Conservation (phyloP, 2,329 filamentous ascomycete species). For the Botrytis medusae region DNA sequence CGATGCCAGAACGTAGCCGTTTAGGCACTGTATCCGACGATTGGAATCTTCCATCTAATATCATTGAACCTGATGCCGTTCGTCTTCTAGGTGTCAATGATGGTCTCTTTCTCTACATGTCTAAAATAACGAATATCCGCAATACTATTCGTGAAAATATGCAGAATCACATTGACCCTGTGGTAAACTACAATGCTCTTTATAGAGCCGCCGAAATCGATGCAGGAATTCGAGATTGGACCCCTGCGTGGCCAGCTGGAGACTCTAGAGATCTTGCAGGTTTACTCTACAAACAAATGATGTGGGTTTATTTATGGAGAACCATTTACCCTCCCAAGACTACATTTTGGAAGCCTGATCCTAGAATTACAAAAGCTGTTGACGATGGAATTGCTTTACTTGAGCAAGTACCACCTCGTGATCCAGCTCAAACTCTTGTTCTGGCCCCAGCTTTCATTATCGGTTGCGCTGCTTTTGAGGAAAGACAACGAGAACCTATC, state of each 20-base stretch:
- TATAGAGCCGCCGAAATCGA: slow-evolving; percentile 76
- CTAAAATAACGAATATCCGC: slow-evolving; percentile 74
- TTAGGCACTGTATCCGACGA: slow-evolving; percentile 29
- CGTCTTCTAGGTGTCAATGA: slow-evolving; percentile 79
- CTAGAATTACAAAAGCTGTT: slow-evolving; percentile 54
- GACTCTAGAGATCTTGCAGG: slow-evolving; percentile 58
- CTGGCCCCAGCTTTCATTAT: slow-evolving; percentile 61
- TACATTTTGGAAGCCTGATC: slow-evolving; percentile 43
- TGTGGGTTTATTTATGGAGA: slow-evolving; percentile 63
- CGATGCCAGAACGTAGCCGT: slow-evolving; percentile 37
- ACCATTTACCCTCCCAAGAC: slow-evolving; percentile 57
- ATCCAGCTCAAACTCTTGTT: slow-evolving; percentile 59
- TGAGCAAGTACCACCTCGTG: slow-evolving; percentile 55
- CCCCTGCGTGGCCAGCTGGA: slow-evolving; percentile 58
- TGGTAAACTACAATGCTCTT: slow-evolving; percentile 71
- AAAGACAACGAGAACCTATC: slow-evolving; percentile 53
- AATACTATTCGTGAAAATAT: slow-evolving; percentile 72
- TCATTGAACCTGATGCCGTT: slow-evolving; percentile 34
- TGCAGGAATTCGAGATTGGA: slow-evolving; percentile 71
- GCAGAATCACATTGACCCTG: slow-evolving; percentile 59
- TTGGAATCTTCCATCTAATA: slow-evolving; percentile 33
- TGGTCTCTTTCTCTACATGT: slow-evolving; percentile 75
- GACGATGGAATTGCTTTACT: slow-evolving; percentile 57
- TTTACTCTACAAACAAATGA: slow-evolving; percentile 63
- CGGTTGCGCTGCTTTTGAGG: slow-evolving; percentile 58